A percentile compares a stretch with the other conserved stretches of the same genome.
phyloP scores from a whole-genome alignment of 495 filamentous ascomycete species.

The Talaromyces borbonicus region DNA sequence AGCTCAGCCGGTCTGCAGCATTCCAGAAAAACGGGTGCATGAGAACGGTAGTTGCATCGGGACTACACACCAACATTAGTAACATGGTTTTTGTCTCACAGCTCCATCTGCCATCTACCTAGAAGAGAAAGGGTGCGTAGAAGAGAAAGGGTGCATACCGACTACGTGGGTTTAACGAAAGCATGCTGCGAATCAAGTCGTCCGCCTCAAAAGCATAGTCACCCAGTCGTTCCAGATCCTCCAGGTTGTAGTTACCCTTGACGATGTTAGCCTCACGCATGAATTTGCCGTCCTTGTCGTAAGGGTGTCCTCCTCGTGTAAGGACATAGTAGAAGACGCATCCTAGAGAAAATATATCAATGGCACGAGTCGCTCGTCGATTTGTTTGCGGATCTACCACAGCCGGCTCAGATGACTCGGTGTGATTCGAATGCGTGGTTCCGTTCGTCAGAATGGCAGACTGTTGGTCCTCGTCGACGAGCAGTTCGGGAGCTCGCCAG shows the following conservation, averaged over 20 bases:
- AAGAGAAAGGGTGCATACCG: slow-evolving; percentile 32
- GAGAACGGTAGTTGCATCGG: slow-evolving; percentile 67
- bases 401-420: slow-evolving; percentile 46
- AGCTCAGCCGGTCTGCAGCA: slow-evolving; percentile 73
- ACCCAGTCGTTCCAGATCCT: slow-evolving; percentile 58
- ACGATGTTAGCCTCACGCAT: slow-evolving; percentile 96
- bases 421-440: slow-evolving; percentile 30
- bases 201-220: slow-evolving; percentile 79
- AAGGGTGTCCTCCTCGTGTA: slow-evolving; percentile 84
- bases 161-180: slow-evolving; percentile 57
- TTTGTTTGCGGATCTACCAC: slow-evolving; percentile 55
- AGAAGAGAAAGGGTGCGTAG: no score
- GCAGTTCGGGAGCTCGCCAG: slow-evolving; percentile 91
- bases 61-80: slow-evolving; percentile 23
- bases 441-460: slow-evolving; percentile 16
- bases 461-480: slow-evolving; percentile 62
- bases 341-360: slow-evolving; percentile 93
- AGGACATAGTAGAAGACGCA: slow-evolving; percentile 96
- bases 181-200: slow-evolving; percentile 78
- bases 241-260: slow-evolving; percentile 67
- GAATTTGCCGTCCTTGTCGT: slow-evolving; percentile 84
- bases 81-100: slow-evolving; percentile 4
- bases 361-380: slow-evolving; percentile 82
- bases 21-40: slow-evolving; percentile 96
- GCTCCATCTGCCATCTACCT: no score